These are phyloP conservation scores for Microcyclosporella mali DNA, from an alignment of 2,329 filamentous ascomycete species.

Conservation along the genomic window DNA sequence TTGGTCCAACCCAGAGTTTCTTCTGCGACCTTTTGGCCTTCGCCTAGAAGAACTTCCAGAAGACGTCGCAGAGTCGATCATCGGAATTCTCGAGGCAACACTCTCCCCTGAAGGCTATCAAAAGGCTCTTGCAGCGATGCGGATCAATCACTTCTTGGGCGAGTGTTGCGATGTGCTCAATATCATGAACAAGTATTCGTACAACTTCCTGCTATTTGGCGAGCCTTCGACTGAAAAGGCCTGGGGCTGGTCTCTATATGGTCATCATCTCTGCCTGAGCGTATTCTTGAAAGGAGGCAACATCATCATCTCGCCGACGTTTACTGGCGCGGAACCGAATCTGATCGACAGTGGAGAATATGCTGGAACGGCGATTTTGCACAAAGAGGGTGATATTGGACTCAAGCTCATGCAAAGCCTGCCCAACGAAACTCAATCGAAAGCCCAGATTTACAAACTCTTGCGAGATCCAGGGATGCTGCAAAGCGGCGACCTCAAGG, in stretches of 20 bases:
- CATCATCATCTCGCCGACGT: conserved; percentile 66
- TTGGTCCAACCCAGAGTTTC: conserved; percentile 67
- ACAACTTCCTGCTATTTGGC: conserved; percentile 65
- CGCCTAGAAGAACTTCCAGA: conserved; percentile 59
- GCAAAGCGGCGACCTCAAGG: conserved; percentile 38
- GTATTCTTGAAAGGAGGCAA: conserved; percentile 61
- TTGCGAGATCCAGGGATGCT: conserved; percentile 63
- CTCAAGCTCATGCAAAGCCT: conserved; percentile 65
- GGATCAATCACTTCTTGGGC: conserved; percentile 68
- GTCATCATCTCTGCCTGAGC: conserved; percentile 70
- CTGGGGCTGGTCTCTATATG: conserved; percentile 72
- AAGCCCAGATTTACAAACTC: conserved; percentile 52
- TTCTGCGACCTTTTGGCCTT: conserved; percentile 62
- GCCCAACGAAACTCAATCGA: conserved; percentile 37
- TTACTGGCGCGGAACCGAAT: conserved; percentile 76
- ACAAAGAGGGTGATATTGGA: conserved; percentile 58
- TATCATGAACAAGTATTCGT: conserved; percentile 68
- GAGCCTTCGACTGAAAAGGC: conserved; percentile 50
- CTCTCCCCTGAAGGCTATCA: conserved; percentile 65
- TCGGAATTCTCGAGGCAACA: conserved; percentile 51
- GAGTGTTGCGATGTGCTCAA: conserved; percentile 55
- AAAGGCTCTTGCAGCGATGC: conserved; percentile 65
- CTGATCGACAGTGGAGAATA: conserved; percentile 60
- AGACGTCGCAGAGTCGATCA: conserved; percentile 43
- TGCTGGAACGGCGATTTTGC: conserved; percentile 59